A percentile compares a stretch with the other conserved stretches of the same genome.
phyloP scores from a whole-genome alignment of 768 basidiomycete species.

The Termitomyces sp. region DNA sequence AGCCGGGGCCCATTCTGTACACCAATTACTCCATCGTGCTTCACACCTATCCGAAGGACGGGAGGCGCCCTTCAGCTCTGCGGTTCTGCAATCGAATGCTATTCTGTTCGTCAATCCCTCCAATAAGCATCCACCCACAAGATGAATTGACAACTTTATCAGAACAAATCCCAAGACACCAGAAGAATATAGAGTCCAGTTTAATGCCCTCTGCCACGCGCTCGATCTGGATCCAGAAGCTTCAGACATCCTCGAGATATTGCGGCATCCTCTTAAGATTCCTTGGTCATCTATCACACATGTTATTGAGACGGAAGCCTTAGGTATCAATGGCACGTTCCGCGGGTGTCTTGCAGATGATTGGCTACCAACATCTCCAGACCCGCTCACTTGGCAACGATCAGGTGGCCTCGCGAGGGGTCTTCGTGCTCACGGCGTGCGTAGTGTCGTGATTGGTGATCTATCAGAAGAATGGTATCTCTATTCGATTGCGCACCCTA shows the following conservation, averaged over 20 bases:
- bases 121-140: not conserved
- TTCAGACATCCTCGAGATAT: conserved; percentile 39
- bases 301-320: conserved; percentile 50
- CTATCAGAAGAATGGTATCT: conserved; percentile 74
- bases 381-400: conserved; percentile 66
- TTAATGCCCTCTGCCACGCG: conserved; percentile 52
- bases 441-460: conserved; percentile 60
- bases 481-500: conserved; percentile 65
- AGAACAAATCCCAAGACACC: conserved; percentile 58
- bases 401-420: conserved; percentile 51
- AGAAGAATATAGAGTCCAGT: conserved; percentile 53
- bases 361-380: conserved; percentile 49
- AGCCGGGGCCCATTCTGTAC: conserved; percentile 72
- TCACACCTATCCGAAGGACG: conserved; percentile 53
- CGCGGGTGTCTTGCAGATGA: conserved; percentile 56
- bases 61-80: conserved; percentile 60
- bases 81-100: conserved; percentile 68
- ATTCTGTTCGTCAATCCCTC: conserved; percentile 44
- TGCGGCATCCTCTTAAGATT: conserved; percentile 44
- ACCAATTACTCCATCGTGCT: conserved; percentile 67
- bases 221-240: conserved; percentile 50
- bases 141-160: not conserved
- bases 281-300: conserved; percentile 46
- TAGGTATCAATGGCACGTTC: conserved; percentile 61
- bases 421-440: conserved; percentile 52